These are phyloP conservation scores for Lithocarpus polystachyus DNA, from an alignment of 306 rosid genomes.

Conservation along the genomic window DNA sequence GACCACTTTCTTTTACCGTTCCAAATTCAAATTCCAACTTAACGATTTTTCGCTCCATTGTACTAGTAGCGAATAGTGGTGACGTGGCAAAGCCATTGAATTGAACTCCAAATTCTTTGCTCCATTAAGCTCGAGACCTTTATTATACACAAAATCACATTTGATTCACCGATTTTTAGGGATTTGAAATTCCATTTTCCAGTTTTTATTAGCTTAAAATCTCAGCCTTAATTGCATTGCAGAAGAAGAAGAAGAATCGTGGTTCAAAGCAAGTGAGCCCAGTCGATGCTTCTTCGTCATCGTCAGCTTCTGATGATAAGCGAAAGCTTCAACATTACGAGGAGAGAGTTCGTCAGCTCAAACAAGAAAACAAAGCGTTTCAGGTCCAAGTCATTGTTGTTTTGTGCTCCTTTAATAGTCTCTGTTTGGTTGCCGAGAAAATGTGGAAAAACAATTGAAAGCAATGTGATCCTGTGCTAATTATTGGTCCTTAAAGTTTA, in stretches of 20 bases:
- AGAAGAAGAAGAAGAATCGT: constrained; percentile 31
- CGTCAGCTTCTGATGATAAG: constrained; percentile 29
- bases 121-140: too few species aligned
- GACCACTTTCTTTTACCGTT: too few species aligned
- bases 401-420: neutral
- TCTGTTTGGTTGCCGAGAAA: constrained; percentile 15
- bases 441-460: too few species aligned
- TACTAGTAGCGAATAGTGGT: too few species aligned
- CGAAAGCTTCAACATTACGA: constrained; percentile 16
- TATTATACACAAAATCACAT: too few species aligned
- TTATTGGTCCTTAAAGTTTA: neutral
- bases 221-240: neutral
- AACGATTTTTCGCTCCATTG: too few species aligned
- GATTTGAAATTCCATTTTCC: too few species aligned
- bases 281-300: constrained; percentile 20
- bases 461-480: constrained; percentile 6
- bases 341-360: constrained; percentile 56
- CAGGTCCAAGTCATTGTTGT: constrained; percentile 38
- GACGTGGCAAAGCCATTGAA: too few species aligned
- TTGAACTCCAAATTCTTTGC: too few species aligned
- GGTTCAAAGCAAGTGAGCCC: constrained; percentile 59
- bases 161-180: too few species aligned
- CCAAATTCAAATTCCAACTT: too few species aligned
- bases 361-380: constrained; percentile 48
- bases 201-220: too few species aligned